Evolutionary conservation across 2,329 filamentous ascomycete species (phyloP).

Genomic region (Myriosclerotinia curreyana): DNA sequence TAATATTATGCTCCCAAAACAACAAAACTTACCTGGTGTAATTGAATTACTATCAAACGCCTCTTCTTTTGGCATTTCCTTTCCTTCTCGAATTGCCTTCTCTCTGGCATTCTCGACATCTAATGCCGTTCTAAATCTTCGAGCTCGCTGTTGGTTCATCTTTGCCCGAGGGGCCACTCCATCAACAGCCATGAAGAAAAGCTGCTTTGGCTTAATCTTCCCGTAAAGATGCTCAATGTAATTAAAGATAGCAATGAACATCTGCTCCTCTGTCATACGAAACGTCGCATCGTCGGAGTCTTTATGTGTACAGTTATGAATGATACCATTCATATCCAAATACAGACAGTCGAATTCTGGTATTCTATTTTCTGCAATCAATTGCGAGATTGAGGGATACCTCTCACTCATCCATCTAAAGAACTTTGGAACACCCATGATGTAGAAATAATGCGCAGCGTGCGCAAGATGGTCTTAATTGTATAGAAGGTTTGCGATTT

Average conservation of each 20-base stretch:
- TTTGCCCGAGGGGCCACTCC: constrained; percentile 96
- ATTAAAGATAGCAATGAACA: constrained; percentile 99
- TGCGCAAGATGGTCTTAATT: not conserved
- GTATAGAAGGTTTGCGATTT: constrained; percentile 23
- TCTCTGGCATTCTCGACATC: constrained; percentile 88
- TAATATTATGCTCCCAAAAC: constrained; percentile 17
- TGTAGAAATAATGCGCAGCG: constrained; percentile 15
- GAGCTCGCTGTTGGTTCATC: constrained; percentile 98
- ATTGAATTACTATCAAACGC: constrained; percentile 99
- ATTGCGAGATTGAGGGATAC: constrained; percentile 95
- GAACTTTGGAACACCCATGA: constrained; percentile 54
- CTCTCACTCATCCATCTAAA: constrained; percentile 94
- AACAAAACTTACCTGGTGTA: constrained; percentile 64
- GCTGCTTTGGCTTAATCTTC: constrained; percentile 96
- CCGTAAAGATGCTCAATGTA: constrained; percentile 99
- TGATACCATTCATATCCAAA: constrained; percentile 98
- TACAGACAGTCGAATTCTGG: constrained; percentile 98
- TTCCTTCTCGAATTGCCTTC: constrained; percentile 83
- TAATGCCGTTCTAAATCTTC: constrained; percentile 89
- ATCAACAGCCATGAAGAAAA: constrained; percentile 99
- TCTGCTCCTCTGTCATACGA: constrained; percentile 93
- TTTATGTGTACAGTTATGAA: constrained; percentile 93
- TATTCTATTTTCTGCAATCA: constrained; percentile 98
- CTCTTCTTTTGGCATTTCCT: constrained; percentile 91
- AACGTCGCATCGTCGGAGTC: constrained; percentile 80